A percentile compares a stretch with the other conserved stretches of the same genome.
Conservation (phyloP, 345 rosid genomes). For the Cardiospermum halicacabum region DNA sequence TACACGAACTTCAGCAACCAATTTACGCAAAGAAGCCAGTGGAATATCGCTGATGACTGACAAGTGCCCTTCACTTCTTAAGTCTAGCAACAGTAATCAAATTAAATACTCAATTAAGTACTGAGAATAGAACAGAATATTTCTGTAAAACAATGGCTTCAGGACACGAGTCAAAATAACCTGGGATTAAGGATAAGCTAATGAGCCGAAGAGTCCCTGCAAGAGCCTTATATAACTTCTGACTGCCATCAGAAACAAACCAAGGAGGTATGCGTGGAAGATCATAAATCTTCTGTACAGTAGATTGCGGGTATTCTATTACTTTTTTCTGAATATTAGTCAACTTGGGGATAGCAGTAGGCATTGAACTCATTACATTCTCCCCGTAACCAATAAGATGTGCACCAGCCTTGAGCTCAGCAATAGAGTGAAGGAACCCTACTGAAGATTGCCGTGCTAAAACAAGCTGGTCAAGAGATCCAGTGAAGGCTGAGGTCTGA, state of each 20-base stretch:
- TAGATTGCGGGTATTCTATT: constrained; percentile 20
- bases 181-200: constrained; percentile 82
- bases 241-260: constrained; percentile 70
- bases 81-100: constrained; percentile 46
- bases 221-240: constrained; percentile 63
- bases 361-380: constrained; percentile 23
- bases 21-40: constrained; percentile 47
- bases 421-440: constrained; percentile 75
- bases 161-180: constrained; percentile 49
- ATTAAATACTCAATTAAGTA: constrained; percentile 23
- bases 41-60: constrained; percentile 75
- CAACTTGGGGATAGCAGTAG: constrained; percentile 31
- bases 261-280: constrained; percentile 87
- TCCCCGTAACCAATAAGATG: constrained; percentile 24
- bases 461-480: constrained; percentile 70
- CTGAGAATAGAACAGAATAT: constrained; percentile 11
- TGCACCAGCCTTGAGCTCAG: constrained; percentile 57
- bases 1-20: constrained; percentile 68
- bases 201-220: constrained; percentile 82
- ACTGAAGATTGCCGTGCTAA: constrained; percentile 48
- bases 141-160: constrained; percentile 13
- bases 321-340: constrained; percentile 23
- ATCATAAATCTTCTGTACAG: constrained; percentile 32
- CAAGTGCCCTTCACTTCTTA: constrained; percentile 49
- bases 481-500: constrained; percentile 60